Base-by-base conservation (phyloP, 371 early-diverging fungal genomes). In the Rhizopus stolonifer region DNA sequence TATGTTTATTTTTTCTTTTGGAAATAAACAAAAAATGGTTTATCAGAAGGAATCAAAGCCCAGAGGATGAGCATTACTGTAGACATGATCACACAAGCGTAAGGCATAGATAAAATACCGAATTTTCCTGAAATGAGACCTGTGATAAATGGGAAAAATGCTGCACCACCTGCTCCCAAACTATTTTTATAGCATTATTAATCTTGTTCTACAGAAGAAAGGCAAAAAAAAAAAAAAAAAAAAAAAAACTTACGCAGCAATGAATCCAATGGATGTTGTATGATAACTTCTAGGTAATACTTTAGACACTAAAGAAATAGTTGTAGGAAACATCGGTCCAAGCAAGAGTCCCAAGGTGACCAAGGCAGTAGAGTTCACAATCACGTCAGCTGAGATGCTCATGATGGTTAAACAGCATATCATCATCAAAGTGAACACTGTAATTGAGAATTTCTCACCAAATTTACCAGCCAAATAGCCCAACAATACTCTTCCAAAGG, bases 291-390 rank as follows among this genome's bases (percentile, higher is more conserved):
- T 55, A 25, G 71, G 71, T 0, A 71, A 34, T 2, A 60, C 57
- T 26, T 67, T 63, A 3, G 71, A 71, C 18, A 58, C 63, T 10
- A 71, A 29, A 11, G 68, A 64, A 10, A 71, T 64, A 4, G 65
- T 67, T 0, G 65, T 67, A 43, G 71, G 71, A 15, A 67, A 71
- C 62, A 71, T 61, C 2, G 71, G 71, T 3, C 71, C 71, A 23
- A 71, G 46, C 21, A 62, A 46, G 1, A 67, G 51, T 2, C 71
- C 71, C 18, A 65, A 9, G 8, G 49, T 18, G 15, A 71, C 33
- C 8, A 71, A 45, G 11, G 47, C 61, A 58, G 64, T 39, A 2
- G 61, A 58, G 51, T 67, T 48, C 22, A 61, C 3, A 26, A 24
- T 11, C 32, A 67, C 46, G 29, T 56, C 39, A 8, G 25, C 39